A percentile compares a stretch with the other conserved stretches of the same genome.
Conservation (phyloP, 169 alveolate species). For the Plasmodium berghei region DNA sequence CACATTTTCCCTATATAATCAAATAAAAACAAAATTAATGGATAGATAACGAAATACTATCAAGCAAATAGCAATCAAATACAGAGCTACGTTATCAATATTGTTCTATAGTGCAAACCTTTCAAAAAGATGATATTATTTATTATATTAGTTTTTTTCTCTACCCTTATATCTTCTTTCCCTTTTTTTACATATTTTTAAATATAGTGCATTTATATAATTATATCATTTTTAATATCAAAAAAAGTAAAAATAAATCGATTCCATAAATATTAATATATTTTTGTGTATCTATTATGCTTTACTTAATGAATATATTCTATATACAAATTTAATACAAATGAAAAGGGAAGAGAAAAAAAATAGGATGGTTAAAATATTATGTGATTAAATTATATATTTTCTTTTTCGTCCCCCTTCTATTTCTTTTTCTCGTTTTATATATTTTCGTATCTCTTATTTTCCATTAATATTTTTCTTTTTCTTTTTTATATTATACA, state of each 20-base stretch:
- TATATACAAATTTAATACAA: conserved; percentile 19
- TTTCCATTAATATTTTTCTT: conserved; percentile 43
- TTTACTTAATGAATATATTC: conserved; percentile 8
- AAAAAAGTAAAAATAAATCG: not conserved
- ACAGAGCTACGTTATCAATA: conserved; percentile 11
- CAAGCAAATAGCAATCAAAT: conserved; percentile 2
- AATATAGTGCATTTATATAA: not conserved
- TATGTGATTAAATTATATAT: conserved; percentile 37
- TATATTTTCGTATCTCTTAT: not conserved
- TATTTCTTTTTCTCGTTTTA: not conserved
- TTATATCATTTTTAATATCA: conserved; percentile 17
- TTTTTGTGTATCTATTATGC: not conserved
- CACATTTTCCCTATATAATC: too few species aligned
- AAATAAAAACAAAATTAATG: too few species aligned
- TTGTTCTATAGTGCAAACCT: conserved; percentile 13
- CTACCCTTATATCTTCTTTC: conserved; percentile 2
- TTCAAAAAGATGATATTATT: conserved; percentile 10
- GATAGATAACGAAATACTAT: too few species aligned
- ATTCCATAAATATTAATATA: not conserved
- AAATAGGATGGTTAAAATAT: conserved; percentile 28
- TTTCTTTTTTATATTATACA: conserved; percentile 30
- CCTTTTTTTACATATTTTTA: conserved; percentile 16
- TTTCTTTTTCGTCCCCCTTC: not conserved
- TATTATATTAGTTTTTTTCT: not conserved
- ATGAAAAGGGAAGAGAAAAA: conserved; percentile 31